These are phyloP conservation scores for Fraxinus paxiana DNA, from an alignment of 305 asterid species.

Conservation along the genomic window DNA sequence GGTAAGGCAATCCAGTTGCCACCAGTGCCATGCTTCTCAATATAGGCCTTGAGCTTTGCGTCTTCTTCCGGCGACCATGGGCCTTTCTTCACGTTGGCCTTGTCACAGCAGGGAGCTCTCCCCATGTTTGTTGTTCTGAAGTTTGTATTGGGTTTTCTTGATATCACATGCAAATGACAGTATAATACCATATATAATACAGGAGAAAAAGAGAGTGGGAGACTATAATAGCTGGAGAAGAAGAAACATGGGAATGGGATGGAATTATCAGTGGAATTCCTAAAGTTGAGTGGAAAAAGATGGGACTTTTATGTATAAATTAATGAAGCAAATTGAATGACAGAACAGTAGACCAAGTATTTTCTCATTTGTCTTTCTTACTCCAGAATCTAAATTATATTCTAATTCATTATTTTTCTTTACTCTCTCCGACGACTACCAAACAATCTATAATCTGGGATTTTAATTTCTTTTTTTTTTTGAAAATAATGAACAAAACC, in stretches of 20 bases:
- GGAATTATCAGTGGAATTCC: constrained; percentile 20
- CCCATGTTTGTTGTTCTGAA: constrained; percentile 39
- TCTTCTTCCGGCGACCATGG: constrained; percentile 84
- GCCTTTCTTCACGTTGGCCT: constrained; percentile 68
- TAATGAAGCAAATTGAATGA: constrained; percentile 35
- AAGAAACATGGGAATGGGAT: constrained; percentile 34
- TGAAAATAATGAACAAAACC: background rate
- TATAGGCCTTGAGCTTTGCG: constrained; percentile 60
- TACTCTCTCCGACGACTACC: background rate
- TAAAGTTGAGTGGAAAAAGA: constrained; percentile 43
- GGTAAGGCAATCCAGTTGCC: constrained; percentile 84
- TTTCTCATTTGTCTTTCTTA: constrained; percentile 54
- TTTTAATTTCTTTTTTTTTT: background rate
- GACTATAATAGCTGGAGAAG: constrained; percentile 53
- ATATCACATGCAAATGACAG: background rate
- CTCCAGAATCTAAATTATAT: constrained; percentile 34
- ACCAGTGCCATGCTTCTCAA: constrained; percentile 57
- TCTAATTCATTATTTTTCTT: background rate
- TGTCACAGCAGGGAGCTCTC: constrained; percentile 87
- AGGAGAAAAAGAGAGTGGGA: constrained; percentile 12
- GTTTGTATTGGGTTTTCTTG: background rate
- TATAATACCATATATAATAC: background rate
- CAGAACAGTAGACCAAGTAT: constrained; percentile 30
- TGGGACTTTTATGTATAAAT: constrained; percentile 28
- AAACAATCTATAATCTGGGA: background rate